phyloP scores from a whole-genome alignment of 2,329 filamentous ascomycete species.

The Fusarium subtropicale region DNA sequence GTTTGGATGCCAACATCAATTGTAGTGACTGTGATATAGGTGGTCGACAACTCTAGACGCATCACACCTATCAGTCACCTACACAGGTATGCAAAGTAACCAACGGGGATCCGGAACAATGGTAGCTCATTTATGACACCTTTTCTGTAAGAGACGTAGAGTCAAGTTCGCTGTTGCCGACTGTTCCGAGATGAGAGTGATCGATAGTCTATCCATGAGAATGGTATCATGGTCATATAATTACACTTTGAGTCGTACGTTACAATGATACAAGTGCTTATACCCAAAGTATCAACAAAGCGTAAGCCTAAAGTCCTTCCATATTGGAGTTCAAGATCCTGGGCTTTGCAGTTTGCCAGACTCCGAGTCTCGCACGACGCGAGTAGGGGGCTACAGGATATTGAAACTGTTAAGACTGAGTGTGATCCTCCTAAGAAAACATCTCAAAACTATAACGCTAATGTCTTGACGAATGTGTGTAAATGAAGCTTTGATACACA shows the following conservation, averaged over 20 bases:
- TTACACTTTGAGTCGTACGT: not conserved
- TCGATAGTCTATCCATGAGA: not conserved
- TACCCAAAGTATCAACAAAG: not conserved
- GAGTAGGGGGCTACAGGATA: not conserved
- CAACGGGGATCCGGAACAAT: not conserved
- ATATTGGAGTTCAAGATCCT: not conserved
- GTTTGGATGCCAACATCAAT: not conserved
- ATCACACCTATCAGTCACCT: constrained; percentile 17
- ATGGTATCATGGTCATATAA: not conserved
- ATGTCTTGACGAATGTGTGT: not conserved
- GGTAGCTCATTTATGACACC: not conserved
- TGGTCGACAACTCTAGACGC: constrained; percentile 12
- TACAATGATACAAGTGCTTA: not conserved
- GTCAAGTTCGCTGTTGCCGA: not conserved
- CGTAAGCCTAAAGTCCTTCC: too few relatives aligned
- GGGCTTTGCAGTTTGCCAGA: not conserved
- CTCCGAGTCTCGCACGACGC: not conserved
- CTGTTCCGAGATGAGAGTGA: not conserved
- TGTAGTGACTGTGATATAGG: not conserved
- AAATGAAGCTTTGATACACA: not conserved
- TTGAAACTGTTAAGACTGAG: not conserved
- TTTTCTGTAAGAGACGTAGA: not conserved
- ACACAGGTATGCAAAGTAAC: not conserved
- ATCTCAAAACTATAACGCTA: not conserved
- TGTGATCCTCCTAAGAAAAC: not conserved